Evolutionary conservation across 228 moss, liverwort and hornwort species (phyloP).

Genomic region (Sphagnum magellanicum): DNA sequence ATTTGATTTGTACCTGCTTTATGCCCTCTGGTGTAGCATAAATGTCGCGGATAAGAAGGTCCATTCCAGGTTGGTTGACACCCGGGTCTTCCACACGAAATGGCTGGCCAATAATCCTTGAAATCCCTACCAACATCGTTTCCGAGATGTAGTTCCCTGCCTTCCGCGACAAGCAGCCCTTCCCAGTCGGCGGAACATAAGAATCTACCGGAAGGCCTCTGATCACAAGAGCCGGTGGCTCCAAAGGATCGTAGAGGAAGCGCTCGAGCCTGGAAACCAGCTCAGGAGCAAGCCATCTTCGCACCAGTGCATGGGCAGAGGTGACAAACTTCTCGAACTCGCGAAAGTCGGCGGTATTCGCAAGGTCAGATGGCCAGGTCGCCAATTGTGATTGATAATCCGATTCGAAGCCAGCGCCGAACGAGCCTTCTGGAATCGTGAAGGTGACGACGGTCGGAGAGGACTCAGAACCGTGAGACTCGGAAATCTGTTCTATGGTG

Average conservation of each 20-base stretch:
- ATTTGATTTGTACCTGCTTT: slow-evolving; percentile 1
- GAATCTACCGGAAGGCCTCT: slow-evolving; percentile 40
- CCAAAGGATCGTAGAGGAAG: slow-evolving; percentile 14
- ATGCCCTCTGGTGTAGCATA: slow-evolving; percentile 7
- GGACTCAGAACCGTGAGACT: too few species aligned
- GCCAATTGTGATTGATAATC: slow-evolving; percentile 22
- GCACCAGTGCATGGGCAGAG: slow-evolving; percentile 28
- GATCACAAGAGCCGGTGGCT: slow-evolving; percentile 23
- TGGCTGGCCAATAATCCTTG: slow-evolving; percentile 26
- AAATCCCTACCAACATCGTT: slow-evolving; percentile 47
- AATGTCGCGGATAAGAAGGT: slow-evolving; percentile 20
- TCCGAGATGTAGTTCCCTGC: slow-evolving; percentile 36
- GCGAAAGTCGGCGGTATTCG: slow-evolving; percentile 13
- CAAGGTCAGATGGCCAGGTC: slow-evolving; percentile 30
- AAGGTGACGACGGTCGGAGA: slow-evolving; percentile 11
- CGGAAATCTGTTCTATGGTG: too few species aligned
- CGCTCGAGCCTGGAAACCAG: slow-evolving; percentile 17
- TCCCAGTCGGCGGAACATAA: slow-evolving; percentile 30
- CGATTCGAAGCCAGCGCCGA: slow-evolving; percentile 13
- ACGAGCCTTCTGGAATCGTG: slow-evolving; percentile 9
- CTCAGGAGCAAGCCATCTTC: slow-evolving; percentile 26
- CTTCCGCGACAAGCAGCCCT: slow-evolving; percentile 4
- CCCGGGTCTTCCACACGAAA: background rate
- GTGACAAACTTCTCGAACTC: slow-evolving; percentile 32
- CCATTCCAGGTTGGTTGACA: slow-evolving; percentile 5